Percentiles rank a stretch among this genome's conserved stretches.
These are phyloP conservation scores for Cercospora beticola DNA, from an alignment of 2,329 filamentous ascomycete genomes.

Conservation along the genomic window DNA sequence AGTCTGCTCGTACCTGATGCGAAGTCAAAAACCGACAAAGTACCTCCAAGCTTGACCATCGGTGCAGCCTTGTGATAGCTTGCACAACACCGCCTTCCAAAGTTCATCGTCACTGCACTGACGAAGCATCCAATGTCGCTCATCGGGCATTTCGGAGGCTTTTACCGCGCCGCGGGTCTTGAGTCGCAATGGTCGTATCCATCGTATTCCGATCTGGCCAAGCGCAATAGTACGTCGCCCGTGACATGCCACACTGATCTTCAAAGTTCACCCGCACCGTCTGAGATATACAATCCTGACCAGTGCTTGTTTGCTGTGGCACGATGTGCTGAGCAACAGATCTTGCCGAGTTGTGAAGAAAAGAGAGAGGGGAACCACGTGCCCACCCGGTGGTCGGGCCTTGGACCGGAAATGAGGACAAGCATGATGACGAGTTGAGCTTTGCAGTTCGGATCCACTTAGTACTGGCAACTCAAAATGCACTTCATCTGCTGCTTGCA, in stretches of 20 bases:
- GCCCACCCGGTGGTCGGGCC: background rate
- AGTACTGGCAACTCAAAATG: slow-evolving; percentile 3
- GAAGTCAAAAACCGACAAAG: background rate
- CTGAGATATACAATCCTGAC: background rate
- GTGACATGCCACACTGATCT: background rate
- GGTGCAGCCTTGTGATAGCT: background rate
- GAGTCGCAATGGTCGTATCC: background rate
- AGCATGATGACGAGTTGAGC: background rate
- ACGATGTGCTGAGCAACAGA: background rate
- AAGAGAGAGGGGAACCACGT: background rate
- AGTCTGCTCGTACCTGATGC: background rate
- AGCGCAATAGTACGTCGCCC: background rate
- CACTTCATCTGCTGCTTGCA: slow-evolving; percentile 6
- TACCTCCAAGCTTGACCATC: background rate
- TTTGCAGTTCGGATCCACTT: background rate
- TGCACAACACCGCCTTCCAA: background rate
- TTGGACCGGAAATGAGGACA: background rate
- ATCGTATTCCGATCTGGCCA: background rate
- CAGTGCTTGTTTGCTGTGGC: background rate
- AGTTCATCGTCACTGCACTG: background rate
- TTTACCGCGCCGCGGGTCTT: background rate
- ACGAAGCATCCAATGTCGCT: background rate
- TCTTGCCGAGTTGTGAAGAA: background rate
- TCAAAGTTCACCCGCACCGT: background rate
- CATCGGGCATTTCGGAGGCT: background rate